A percentile compares a stretch with the other conserved stretches of the same genome.
These are phyloP conservation scores for Castanea sativa DNA, from an alignment of 306 rosid species.

Conservation along the genomic window DNA sequence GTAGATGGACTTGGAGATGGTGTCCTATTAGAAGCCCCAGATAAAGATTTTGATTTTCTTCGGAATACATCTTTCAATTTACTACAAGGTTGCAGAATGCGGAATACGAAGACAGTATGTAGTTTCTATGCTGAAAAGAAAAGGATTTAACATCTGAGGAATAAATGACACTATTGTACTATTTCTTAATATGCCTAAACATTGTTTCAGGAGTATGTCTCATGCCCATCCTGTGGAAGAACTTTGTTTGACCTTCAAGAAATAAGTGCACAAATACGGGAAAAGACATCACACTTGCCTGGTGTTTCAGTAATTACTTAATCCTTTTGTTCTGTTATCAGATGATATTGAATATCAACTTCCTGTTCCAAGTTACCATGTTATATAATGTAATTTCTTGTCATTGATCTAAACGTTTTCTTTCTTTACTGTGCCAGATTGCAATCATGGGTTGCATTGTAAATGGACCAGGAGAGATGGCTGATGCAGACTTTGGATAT, in stretches of 20 bases:
- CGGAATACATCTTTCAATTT: conserved; percentile 94
- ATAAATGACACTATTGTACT: neutral
- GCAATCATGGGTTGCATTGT: conserved; percentile 99
- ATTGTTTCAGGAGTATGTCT: conserved; percentile 84
- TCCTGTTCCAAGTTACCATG: neutral
- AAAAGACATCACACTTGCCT: conserved; percentile 89
- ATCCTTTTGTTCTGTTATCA: neutral
- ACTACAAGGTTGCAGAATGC: conserved; percentile 99
- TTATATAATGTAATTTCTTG: neutral
- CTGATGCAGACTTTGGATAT: conserved; percentile 98
- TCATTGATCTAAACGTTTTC: neutral
- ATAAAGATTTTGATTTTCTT: conserved; percentile 82
- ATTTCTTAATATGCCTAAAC: conserved; percentile 16
- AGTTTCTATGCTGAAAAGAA: conserved; percentile 1
- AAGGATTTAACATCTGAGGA: neutral
- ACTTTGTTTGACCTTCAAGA: conserved; percentile 98
- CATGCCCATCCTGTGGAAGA: conserved; percentile 99
- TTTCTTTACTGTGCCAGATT: conserved; percentile 48
- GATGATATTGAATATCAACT: conserved; percentile 7
- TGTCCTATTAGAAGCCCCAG: conserved; percentile 73
- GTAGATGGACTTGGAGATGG: conserved; percentile 99
- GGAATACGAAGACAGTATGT: conserved; percentile 92
- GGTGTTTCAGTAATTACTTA: conserved; percentile 78
- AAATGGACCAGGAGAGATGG: conserved; percentile 99
- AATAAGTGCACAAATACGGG: conserved; percentile 88